Evolutionary conservation across 2,329 filamentous ascomycete species (phyloP).

Genomic region (Cercospora sojina): DNA sequence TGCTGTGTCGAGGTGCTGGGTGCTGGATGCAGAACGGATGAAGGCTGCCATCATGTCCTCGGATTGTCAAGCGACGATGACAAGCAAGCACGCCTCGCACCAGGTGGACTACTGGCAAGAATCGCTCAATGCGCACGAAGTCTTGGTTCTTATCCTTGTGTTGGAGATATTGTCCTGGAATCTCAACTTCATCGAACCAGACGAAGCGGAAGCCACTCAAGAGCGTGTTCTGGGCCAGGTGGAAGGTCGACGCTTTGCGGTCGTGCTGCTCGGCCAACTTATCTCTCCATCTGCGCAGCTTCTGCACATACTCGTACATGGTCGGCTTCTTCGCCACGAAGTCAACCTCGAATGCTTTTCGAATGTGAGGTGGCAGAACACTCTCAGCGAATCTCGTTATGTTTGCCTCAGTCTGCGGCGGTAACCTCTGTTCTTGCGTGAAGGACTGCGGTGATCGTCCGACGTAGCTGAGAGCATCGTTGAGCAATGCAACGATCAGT

Average conservation of each 20-base stretch:
- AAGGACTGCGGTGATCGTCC: slow-evolving; percentile 83
- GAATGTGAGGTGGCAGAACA: slow-evolving; percentile 89
- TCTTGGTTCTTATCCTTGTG: slow-evolving; percentile 99
- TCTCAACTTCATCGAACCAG: slow-evolving; percentile 97
- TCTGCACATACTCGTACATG: slow-evolving; percentile 98
- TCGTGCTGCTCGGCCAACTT: slow-evolving; percentile 98
- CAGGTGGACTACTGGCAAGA: slow-evolving; percentile 90
- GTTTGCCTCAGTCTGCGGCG: slow-evolving; percentile 86
- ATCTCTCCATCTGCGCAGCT: slow-evolving; percentile 91
- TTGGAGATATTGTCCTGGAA: slow-evolving; percentile 93
- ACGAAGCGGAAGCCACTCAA: slow-evolving; percentile 96
- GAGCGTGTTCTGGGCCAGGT: slow-evolving; percentile 81
- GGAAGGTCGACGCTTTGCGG: slow-evolving; percentile 68
- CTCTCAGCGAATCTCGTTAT: slow-evolving; percentile 96
- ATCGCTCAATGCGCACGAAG: slow-evolving; percentile 95
- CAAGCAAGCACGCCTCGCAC: slow-evolving; percentile 88
- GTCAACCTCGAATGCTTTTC: slow-evolving; percentile 95
- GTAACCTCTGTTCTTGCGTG: slow-evolving; percentile 86
- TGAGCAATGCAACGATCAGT: slow-evolving; percentile 93
- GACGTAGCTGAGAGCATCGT: slow-evolving; percentile 91
- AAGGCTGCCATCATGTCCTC: slow-evolving; percentile 95
- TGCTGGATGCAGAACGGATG: slow-evolving; percentile 97
- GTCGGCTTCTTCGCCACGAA: slow-evolving; percentile 94
- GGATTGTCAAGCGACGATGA: slow-evolving; percentile 89
- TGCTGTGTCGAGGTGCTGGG: slow-evolving; percentile 85